Evolutionary conservation across 75 land plant species (phyloP).

Genomic region (Picea glauca): DNA sequence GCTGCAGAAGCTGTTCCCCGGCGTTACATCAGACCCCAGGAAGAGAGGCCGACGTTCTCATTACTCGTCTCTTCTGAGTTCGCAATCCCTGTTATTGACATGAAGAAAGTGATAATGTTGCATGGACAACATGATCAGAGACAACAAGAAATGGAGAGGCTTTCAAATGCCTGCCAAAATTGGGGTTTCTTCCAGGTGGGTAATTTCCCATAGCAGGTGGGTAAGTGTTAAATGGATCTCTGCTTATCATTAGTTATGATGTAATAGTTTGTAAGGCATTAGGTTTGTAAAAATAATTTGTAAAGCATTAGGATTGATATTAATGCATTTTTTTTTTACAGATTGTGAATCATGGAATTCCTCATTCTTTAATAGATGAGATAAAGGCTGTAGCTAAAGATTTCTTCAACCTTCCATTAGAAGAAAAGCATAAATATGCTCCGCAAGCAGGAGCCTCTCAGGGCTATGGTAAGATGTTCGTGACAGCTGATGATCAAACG

Average conservation of each 20-base stretch:
- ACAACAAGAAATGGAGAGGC: neutral
- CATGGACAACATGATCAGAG: neutral
- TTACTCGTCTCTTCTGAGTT: neutral
- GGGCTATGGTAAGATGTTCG: slow-evolving; percentile 38
- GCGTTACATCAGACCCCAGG: neutral
- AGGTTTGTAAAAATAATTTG: no score
- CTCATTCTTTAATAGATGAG: neutral
- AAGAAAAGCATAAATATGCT: slow-evolving; percentile 18
- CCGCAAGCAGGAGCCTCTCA: slow-evolving; percentile 9
- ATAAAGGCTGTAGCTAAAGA: slow-evolving; percentile 14
- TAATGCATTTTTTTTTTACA: no score
- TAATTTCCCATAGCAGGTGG: no score
- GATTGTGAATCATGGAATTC: no score
- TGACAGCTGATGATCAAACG: slow-evolving; percentile 26
- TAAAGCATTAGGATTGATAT: no score
- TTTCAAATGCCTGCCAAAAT: neutral
- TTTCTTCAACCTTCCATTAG: slow-evolving; percentile 29
- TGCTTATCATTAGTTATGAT: no score
- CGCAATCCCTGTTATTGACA: neutral
- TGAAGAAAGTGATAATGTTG: neutral
- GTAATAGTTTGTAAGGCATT: no score
- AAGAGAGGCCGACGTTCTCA: neutral
- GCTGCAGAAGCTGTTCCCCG: neutral
- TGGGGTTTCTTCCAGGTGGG: neutral
- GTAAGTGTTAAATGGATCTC: no score